These are phyloP conservation scores for Glebionis coronaria DNA, from an alignment of 129 eudicot species.

Conservation along the genomic window DNA sequence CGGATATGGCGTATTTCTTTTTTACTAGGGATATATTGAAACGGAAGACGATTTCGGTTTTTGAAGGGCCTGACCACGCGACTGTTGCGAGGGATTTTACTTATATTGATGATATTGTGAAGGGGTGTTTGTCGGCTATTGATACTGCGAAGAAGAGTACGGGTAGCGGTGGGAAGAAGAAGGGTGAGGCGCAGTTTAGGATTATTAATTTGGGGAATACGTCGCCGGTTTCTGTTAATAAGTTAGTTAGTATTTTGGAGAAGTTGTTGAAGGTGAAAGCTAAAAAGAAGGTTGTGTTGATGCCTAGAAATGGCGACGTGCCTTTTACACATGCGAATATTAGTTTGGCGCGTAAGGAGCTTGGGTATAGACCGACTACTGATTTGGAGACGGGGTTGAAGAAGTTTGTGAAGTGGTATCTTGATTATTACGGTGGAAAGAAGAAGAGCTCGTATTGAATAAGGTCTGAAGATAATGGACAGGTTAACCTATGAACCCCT, in stretches of 20 bases:
- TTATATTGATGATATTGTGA: slow-evolving; percentile 68
- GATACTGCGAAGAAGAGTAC: slow-evolving; percentile 64
- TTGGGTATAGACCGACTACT: slow-evolving; percentile 49
- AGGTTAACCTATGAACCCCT: slow-evolving; percentile 26
- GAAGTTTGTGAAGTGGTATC: slow-evolving; percentile 64
- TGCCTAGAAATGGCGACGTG: slow-evolving; percentile 71
- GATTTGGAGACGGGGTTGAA: slow-evolving; percentile 61
- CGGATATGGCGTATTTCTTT: slow-evolving; percentile 74
- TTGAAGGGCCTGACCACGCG: slow-evolving; percentile 51
- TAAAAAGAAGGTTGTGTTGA: slow-evolving; percentile 45
- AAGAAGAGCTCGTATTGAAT: slow-evolving; percentile 50
- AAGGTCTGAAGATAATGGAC: background rate
- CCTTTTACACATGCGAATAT: slow-evolving; percentile 61
- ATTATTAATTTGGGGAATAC: slow-evolving; percentile 66
- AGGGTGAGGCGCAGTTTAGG: slow-evolving; percentile 58
- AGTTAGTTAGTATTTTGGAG: slow-evolving; percentile 59
- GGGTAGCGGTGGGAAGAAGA: slow-evolving; percentile 62
- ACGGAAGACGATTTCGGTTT: slow-evolving; percentile 45
- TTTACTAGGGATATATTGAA: slow-evolving; percentile 60
- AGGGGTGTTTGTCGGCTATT: slow-evolving; percentile 56
- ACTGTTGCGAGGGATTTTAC: slow-evolving; percentile 64
- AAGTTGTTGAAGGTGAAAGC: slow-evolving; percentile 65
- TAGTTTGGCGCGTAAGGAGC: slow-evolving; percentile 50
- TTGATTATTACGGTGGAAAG: slow-evolving; percentile 43
- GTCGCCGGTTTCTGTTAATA: slow-evolving; percentile 50